These are phyloP conservation scores for Leccinum insolens DNA, from an alignment of 1,284 basidiomycete species.

Conservation along the genomic window DNA sequence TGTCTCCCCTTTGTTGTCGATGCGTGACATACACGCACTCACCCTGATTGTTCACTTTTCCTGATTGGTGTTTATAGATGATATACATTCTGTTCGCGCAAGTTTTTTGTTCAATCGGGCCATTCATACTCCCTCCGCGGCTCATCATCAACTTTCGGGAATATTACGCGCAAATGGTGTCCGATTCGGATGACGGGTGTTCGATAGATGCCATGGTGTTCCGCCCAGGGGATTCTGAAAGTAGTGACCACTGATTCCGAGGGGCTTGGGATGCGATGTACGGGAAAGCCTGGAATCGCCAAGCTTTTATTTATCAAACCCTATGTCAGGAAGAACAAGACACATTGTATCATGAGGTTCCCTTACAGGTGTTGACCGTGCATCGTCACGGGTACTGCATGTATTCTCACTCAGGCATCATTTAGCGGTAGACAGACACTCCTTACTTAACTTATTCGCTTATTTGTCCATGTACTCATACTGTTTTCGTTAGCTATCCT, in stretches of 20 bases:
- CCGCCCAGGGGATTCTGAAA: not conserved
- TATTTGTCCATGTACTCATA: not conserved
- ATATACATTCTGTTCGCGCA: not conserved
- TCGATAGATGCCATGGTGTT: conserved; percentile 14
- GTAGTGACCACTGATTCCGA: not conserved
- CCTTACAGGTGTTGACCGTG: not conserved
- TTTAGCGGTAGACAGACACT: not conserved
- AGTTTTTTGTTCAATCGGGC: conserved; percentile 4
- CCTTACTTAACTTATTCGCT: not conserved
- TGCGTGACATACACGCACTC: not conserved
- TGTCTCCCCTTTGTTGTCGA: not conserved
- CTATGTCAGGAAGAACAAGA: not conserved
- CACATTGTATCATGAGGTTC: not conserved
- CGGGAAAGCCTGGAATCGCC: not conserved
- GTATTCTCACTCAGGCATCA: not conserved
- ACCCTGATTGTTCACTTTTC: not conserved
- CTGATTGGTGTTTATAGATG: not conserved
- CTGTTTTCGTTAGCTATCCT: not conserved
- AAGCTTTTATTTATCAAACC: not conserved
- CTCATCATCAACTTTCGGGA: conserved; percentile 15
- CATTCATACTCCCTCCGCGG: conserved; percentile 10
- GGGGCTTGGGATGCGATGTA: not conserved
- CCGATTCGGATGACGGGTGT: conserved; percentile 5
- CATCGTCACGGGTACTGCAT: not conserved
- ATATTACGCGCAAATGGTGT: conserved; percentile 4